Evolutionary conservation across 140 eudicot species (phyloP).

Genomic region (Erigeron philadelphicus): DNA sequence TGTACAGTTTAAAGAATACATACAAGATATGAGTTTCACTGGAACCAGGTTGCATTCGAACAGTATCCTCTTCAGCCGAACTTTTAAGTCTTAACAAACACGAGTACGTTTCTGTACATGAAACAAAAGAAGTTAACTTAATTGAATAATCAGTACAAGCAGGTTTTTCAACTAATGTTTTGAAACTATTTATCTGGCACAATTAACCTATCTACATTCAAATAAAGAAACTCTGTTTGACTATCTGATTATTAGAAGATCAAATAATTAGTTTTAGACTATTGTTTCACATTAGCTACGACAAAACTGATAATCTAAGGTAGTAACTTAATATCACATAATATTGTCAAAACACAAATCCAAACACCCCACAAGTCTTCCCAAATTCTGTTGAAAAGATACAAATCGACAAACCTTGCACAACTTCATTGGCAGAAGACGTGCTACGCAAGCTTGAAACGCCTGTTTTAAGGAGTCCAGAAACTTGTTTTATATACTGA

Average conservation of each 20-base stretch:
- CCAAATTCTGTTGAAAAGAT: not conserved
- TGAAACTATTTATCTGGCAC: not conserved
- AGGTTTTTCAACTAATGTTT: not conserved
- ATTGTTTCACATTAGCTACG: not conserved
- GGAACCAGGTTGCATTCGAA: constrained; percentile 81
- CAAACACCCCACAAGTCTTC: not conserved
- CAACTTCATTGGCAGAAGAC: constrained; percentile 57
- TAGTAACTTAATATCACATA: not conserved
- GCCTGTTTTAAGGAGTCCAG: constrained; percentile 68
- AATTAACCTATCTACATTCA: not conserved
- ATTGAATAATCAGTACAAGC: not conserved
- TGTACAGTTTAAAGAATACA: constrained; percentile 21
- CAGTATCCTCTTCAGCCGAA: constrained; percentile 61
- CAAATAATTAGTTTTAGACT: too few relatives aligned
- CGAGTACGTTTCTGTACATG: constrained; percentile 50
- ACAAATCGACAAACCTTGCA: constrained; percentile 51
- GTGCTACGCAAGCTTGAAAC: constrained; percentile 59
- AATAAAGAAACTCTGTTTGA: too few relatives aligned
- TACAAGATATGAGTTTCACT: constrained; percentile 78
- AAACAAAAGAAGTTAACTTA: constrained; percentile 14
- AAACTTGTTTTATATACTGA: constrained; percentile 65
- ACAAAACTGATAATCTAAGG: not conserved
- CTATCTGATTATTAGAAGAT: too few relatives aligned
- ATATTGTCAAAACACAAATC: not conserved
- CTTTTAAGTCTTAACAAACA: constrained; percentile 67